Percentiles rank a stretch among this genome's conserved stretches.
These are phyloP conservation scores for Cryptosporidium sp. DNA, from an alignment of 169 alveolate species.

Conservation along the genomic window DNA sequence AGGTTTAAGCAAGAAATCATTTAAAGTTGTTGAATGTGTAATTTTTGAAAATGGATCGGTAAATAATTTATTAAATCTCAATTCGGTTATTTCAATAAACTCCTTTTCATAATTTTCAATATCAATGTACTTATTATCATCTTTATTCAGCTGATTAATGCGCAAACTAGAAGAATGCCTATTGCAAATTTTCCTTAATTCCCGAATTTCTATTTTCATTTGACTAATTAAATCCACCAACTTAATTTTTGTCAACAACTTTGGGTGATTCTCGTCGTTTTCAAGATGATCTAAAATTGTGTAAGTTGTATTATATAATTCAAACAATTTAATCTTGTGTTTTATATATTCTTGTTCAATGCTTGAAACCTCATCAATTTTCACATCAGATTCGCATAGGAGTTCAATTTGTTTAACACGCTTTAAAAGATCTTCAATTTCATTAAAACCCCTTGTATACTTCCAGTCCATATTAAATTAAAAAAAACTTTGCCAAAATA, in stretches of 20 bases:
- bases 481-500: too few relatives aligned
- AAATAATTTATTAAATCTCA: conserved; percentile 25
- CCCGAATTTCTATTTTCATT: conserved; percentile 33
- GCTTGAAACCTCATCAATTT: neutral
- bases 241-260: conserved; percentile 13
- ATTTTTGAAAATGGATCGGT: neutral
- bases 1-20: neutral
- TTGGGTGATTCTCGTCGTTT: neutral
- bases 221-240: conserved; percentile 12
- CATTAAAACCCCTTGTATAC: neutral
- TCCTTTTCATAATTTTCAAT: conserved; percentile 15
- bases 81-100: neutral
- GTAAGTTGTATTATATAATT: conserved; percentile 29
- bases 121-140: neutral
- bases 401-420: conserved; percentile 20
- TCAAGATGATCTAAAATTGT: conserved; percentile 17
- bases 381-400: neutral
- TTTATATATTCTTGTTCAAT: conserved; percentile 29
- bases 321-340: conserved; percentile 26
- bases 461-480: conserved; percentile 18
- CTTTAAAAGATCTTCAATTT: conserved; percentile 27
- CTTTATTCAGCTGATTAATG: neutral
- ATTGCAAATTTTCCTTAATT: neutral
- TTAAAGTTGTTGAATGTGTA: neutral
- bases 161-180: neutral